Evolutionary conservation across 208 protist genomes (phyloP).

Genomic region (Blechomonas ayalai): DNA sequence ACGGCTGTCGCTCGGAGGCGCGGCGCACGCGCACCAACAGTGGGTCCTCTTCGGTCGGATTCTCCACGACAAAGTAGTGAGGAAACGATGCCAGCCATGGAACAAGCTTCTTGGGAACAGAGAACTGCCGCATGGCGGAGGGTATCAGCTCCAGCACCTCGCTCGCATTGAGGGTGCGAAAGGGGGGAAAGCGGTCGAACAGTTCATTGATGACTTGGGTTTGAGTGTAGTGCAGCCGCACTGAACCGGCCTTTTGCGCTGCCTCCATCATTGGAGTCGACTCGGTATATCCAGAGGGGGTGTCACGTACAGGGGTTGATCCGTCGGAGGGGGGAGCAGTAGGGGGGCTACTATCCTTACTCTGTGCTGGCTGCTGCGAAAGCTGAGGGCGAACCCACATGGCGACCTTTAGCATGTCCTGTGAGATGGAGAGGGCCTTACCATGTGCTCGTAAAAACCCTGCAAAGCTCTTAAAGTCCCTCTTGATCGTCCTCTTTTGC

Average conservation of each 20-base stretch:
- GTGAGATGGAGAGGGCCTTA: conserved; percentile 56
- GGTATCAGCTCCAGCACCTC: conserved; percentile 53
- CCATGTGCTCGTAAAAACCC: conserved; percentile 83
- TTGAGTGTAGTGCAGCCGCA: conserved; percentile 30
- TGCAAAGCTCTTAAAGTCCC: conserved; percentile 63
- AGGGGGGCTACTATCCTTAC: background rate
- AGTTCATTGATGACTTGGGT: conserved; percentile 56
- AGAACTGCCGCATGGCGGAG: conserved; percentile 24
- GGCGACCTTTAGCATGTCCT: conserved; percentile 80
- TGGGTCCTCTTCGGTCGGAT: conserved; percentile 24
- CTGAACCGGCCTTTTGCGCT: background rate
- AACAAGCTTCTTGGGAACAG: conserved; percentile 36
- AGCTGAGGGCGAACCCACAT: conserved; percentile 45
- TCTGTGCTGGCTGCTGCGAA: conserved; percentile 1
- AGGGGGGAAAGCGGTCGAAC: conserved; percentile 60
- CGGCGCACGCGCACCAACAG: conserved; percentile 45
- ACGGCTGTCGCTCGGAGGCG: conserved; percentile 48
- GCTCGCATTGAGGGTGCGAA: conserved; percentile 37
- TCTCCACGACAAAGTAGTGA: conserved; percentile 65
- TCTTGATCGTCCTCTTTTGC: conserved; percentile 55
- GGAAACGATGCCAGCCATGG: conserved; percentile 49
- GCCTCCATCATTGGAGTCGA: background rate
- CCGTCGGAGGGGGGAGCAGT: background rate
- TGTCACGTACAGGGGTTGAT: background rate
- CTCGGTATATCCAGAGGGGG: background rate